Evolutionary conservation across 1,284 basidiomycete genomes (phyloP).

Genomic region (Agaricales sp.): DNA sequence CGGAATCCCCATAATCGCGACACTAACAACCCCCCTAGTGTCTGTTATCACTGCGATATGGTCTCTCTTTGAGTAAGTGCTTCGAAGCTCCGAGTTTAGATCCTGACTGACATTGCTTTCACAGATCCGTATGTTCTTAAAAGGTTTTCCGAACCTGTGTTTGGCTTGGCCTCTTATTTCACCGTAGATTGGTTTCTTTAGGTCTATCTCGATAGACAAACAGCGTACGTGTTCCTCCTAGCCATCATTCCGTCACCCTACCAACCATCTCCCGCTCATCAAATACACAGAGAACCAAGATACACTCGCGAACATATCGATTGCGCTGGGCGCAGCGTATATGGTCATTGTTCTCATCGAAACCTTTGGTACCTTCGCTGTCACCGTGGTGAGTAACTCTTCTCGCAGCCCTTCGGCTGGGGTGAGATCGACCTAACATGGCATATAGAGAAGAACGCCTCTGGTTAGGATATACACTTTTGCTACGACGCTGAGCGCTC

Average conservation of each 20-base stretch:
- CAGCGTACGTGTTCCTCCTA: slow-evolving; percentile 27
- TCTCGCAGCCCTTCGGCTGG: not conserved
- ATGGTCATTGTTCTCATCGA: slow-evolving; percentile 43
- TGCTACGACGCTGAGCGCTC: slow-evolving; percentile 23
- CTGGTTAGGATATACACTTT: slow-evolving; percentile 49
- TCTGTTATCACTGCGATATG: slow-evolving; percentile 42
- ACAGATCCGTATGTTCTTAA: slow-evolving; percentile 38
- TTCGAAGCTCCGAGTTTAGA: slow-evolving; percentile 1
- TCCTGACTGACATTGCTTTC: slow-evolving; percentile 9
- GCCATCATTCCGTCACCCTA: not conserved
- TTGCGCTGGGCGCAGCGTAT: slow-evolving; percentile 51
- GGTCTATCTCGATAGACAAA: slow-evolving; percentile 37
- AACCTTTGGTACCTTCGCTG: slow-evolving; percentile 44
- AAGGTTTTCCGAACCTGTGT: not conserved
- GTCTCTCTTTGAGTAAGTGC: slow-evolving; percentile 48
- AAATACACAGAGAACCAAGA: slow-evolving; percentile 28
- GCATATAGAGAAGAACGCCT: slow-evolving; percentile 42
- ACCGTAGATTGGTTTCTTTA: slow-evolving; percentile 47
- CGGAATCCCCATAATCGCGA: not conserved
- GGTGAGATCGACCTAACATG: too few species aligned
- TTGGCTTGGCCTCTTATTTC: not conserved
- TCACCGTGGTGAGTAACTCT: slow-evolving; percentile 35
- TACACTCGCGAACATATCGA: slow-evolving; percentile 45
- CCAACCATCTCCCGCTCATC: not conserved
- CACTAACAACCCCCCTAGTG: slow-evolving; percentile 20